These are phyloP conservation scores for Phaeodactylum tricornutum DNA, from an alignment of 108 stramenopile species.

Conservation along the genomic window DNA sequence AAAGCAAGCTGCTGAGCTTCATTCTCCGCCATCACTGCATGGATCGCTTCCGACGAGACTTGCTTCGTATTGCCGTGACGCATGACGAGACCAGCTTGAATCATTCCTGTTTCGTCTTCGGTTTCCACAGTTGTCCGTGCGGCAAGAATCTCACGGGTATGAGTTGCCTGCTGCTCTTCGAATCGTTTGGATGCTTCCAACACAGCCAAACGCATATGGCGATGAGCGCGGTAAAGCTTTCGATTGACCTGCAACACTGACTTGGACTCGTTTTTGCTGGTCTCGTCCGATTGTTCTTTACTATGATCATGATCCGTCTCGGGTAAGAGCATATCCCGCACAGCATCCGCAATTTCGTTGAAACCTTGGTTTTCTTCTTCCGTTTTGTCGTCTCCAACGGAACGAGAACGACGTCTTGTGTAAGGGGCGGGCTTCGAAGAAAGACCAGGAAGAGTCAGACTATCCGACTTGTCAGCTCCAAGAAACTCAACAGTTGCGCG, in stretches of 20 bases:
- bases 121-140: slow-evolving; percentile 24
- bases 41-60: slow-evolving; percentile 58
- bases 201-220: slow-evolving; percentile 74
- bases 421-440: slow-evolving; percentile 4
- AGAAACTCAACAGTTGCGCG: neutral
- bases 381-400: slow-evolving; percentile 29
- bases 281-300: slow-evolving; percentile 18
- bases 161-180: slow-evolving; percentile 69
- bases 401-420: slow-evolving; percentile 16
- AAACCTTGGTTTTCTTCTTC: slow-evolving; percentile 25
- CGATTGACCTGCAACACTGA: slow-evolving; percentile 62
- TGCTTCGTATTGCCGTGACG: slow-evolving; percentile 61
- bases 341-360: slow-evolving; percentile 31
- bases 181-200: slow-evolving; percentile 78
- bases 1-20: slow-evolving; percentile 40
- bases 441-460: slow-evolving; percentile 2
- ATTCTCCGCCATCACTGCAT: slow-evolving; percentile 43
- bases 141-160: slow-evolving; percentile 49
- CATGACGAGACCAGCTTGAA: slow-evolving; percentile 68
- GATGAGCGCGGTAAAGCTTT: slow-evolving; percentile 61
- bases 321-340: slow-evolving; percentile 55
- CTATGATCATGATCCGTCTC: slow-evolving; percentile 39
- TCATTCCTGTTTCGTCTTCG: slow-evolving; percentile 7
- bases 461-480: neutral
- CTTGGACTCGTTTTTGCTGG: slow-evolving; percentile 30